Evolutionary conservation across 2,329 filamentous ascomycete species (phyloP), one percentile per base, ranked within the genome.

Genomic region (Fusarium sp.): DNA sequence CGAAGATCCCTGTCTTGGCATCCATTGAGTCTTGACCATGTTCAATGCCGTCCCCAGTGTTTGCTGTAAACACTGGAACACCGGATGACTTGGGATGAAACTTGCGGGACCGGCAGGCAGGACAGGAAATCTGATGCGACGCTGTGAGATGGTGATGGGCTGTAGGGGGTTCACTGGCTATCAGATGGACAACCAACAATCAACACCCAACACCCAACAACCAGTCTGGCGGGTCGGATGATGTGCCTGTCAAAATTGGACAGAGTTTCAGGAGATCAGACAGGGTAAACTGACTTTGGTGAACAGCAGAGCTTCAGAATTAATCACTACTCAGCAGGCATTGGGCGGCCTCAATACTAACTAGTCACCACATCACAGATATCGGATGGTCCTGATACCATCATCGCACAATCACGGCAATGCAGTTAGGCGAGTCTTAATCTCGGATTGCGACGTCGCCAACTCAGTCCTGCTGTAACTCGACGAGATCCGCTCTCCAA

Each of bases 41-140:
- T 34, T n/a, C 59, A 64, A 38, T 36, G 43, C 32, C 48, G 30
- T 24, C 26, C 26, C 20, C 24, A 23, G 45, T 38, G 50, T 60
- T 39, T 60, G 56, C 40, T 60, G 59, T 54, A 56, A 56, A 50
- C 36, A 43, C 61, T 56, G 42, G 53, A 65, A 65, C 53, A 51
- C 60, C 39, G 44, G 47, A 28, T 39, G 59, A 65, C 64, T 64
- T 67, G 64, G 64, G 64, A 67, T 68, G 64, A 68, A 68, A 67
- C 64, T 24, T 45, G 52, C 24, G 40, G 47, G 12, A 34, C 6
- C 15, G 17, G 30, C 6, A 34, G 17, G 30, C 30, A 34, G 17
- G 50, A 34, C 47, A 55, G 38, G 56, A 43, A 30, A 51, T 39
- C 45, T 20, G 28, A 23, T 51, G 59, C 15, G 24, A 47, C 44